Evolutionary conservation across 208 protist species (phyloP), one percentile per base, ranked within the genome.

Genomic region (Acanthamoeba divionensis): DNA sequence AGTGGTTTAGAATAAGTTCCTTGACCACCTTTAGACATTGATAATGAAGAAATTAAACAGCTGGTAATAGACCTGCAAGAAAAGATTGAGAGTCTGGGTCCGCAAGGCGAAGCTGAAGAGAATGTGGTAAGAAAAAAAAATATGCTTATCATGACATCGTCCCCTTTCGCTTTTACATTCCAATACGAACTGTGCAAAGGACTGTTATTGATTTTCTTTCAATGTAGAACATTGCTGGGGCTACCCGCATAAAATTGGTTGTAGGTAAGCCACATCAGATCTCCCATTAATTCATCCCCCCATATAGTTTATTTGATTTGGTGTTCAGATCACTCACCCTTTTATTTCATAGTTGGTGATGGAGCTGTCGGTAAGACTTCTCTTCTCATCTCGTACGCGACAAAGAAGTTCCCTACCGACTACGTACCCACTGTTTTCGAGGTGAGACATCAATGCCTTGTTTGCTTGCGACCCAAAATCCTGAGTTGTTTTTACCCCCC

Each of bases 201-300:
- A 10, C 21, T 33, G 31, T 18, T 60, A 3, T 31, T 10, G 21
- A 44, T n/a, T 10, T 60, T 82, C 24, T 6, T n/a, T 47, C n/a
- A 75, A 13, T 4, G 12, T 38, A 85, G 75, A 62, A 85, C 50
- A 85, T 85, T 62, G 44, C 75, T 0, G 85, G 91, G 13, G 91
- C 91, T 33, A 92, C 91, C 45, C 57, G 91, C 52, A 88, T 93
- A 55, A 93, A 93, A 82, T 60, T 91, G 12, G 91, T 93, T 21
- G 77, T 93, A 31, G 91, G 60, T 52, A 63, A 36, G n/a, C 69
- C 31, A 26, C 57, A 52, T 24, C 45, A 21, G 24, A 3, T 88
- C 9, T 71, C 9, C 24, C 13, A 88, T 38, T 47, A 12, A 12
- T 50, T 31, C 36, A 29, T 0, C 0, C 15, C 9, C 4, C 83